Evolutionary conservation across 169 alveolate species (phyloP), one percentile per base, ranked within the genome.

Genomic region (Eimeria falciformis): DNA sequence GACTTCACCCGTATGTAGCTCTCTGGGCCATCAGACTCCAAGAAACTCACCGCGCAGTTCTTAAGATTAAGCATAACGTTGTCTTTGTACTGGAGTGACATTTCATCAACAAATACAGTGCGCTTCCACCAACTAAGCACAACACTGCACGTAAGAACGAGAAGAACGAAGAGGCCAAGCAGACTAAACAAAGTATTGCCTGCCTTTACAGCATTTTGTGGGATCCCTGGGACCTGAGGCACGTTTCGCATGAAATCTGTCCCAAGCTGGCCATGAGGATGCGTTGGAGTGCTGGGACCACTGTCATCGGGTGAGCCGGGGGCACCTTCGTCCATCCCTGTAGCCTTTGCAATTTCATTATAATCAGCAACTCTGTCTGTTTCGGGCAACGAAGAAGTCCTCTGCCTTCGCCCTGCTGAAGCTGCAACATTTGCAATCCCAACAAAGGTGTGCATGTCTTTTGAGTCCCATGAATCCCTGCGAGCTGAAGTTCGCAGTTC

Each of bases 241-340:
- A 91, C 94, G n/a, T 79, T 91, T 21, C 85, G 65, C 94, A 91
- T 91, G 55, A 79, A 91, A 55, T 91, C 94, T 14, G 94, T 91
- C 25, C 94, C 94, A 25, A 81, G 94, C 78, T 91, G 94, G 3
- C 94, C 94, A 7, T 71, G 78, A 12, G 33, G 55, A 11, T 37
- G 66, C 25, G 33, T 12, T 45, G 27, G 46, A 4, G 75, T 45
- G 33, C 55, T 55, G 14, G 27, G 69, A 21, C 6, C 1, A 55
- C 69, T 27, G 7, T 27, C 75, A 18, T 29, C 56, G n/a, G 6
- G 29, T 11, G 47, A 47, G 21, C 27, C 56, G 29, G n/a, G 43
- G n/a, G 75, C 89, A 1, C 29, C 71, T 23, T 6, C 75, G 40
- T 33, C 40, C 14, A 27, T 55, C 55, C 50, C 75, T 7, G n/a